Base-by-base conservation (phyloP, 306 rosid species). In the Fagus crenata region DNA sequence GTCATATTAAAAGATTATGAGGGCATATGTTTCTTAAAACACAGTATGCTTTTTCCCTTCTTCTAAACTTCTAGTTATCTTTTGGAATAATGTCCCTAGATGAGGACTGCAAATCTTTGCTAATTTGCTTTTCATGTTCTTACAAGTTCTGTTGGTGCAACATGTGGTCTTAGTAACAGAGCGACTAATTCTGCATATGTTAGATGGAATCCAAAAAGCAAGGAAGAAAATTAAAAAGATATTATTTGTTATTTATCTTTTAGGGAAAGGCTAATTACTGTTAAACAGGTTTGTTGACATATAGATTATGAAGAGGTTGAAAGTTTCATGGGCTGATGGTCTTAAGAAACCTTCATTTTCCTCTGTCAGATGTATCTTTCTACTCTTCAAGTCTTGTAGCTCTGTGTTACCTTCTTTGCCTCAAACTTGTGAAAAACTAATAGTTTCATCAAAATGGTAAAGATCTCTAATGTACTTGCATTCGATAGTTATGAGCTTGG, bases 401-500 rank as follows among this genome's bases (percentile, higher is more conserved):
- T 43, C 69, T 59, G 61, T 55, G 51, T 11, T 32, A 46, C 41
- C 18, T 59, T 9, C 39, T 17, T 55, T 69, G n/a, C 6, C 75
- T n/a, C 11, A 37, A 81, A 22, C 28, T 22, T 56, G 54, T 35
- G 37, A 49, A 49, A 64, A 37, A 42, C 14, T 46, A 46, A 46
- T 46, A 46, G 51, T 46, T 46, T 46, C 1, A 37, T 49, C 2
- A 81, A 53, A 37, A 15, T 36, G 32, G 49, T 37, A 17, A 65
- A 2, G 51, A 4, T 81, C 68, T 64, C 36, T 60, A 33, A 59
- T 75, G 33, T 43, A 37, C 53, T 78, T 77, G 77, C 81, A 83
- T 72, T 74, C n/a, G 49, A 67, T 86, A 91, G 98, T 91, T 64
- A 91, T 93, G 93, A 89, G 90, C 89, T 76, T 89, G 89, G 96